These are phyloP conservation scores for Limnomonas spitsbergensis DNA, from an alignment of 139 green algal genomes.

Conservation along the genomic window DNA sequence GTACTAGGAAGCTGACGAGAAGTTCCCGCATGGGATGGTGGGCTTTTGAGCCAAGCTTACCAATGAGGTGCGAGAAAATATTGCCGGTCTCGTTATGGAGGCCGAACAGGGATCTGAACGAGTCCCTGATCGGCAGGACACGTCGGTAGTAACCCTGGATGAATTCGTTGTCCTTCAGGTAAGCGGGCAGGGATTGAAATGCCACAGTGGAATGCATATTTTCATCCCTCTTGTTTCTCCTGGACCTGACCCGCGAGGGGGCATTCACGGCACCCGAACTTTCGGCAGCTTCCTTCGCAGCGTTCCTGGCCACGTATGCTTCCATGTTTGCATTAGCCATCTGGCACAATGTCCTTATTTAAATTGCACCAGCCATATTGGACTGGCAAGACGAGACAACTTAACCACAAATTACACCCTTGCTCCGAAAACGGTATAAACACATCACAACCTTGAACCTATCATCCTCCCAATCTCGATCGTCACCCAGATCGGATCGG, in stretches of 20 bases:
- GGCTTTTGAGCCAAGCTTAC: conserved; percentile 38
- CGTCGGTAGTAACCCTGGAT: conserved; percentile 75
- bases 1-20: no score
- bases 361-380: no score
- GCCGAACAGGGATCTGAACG: conserved; percentile 71
- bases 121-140: conserved; percentile 51
- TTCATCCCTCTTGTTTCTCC: not conserved
- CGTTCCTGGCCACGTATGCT: no score
- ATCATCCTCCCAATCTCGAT: no score
- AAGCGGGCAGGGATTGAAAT: not conserved
- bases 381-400: no score
- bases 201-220: not conserved
- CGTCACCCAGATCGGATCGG: no score
- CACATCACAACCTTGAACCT: no score
- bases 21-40: no score
- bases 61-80: conserved; percentile 83
- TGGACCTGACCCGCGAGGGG: not conserved
- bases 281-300: not conserved
- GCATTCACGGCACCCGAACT: not conserved
- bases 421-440: no score
- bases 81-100: conserved; percentile 95
- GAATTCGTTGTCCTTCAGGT: conserved; percentile 77
- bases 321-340: no score
- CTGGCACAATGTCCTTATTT: no score
- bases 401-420: no score